A percentile compares a stretch with the other conserved stretches of the same genome.
These are phyloP conservation scores for Isochrysis galbana DNA, from an alignment of 78 protist genomes.

Conservation along the genomic window DNA sequence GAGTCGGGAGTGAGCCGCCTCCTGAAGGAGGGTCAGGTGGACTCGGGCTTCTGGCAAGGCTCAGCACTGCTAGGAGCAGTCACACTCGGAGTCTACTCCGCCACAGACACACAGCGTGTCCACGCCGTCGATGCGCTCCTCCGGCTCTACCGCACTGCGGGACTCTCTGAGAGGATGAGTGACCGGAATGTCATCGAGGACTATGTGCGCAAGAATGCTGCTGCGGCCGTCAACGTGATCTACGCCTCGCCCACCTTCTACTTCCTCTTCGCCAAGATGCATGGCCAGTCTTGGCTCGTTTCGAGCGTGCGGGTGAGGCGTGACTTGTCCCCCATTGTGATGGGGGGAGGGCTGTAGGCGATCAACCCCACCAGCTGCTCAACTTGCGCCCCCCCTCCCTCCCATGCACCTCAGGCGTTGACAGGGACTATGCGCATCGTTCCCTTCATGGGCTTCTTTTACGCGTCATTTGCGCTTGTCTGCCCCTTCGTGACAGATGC, in stretches of 20 bases:
- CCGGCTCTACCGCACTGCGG: not conserved
- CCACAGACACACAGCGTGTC: not conserved
- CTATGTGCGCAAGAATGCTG: not conserved
- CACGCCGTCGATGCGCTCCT: not conserved
- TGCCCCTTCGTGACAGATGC: not conserved
- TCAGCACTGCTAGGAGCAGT: not conserved
- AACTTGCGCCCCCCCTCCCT: no score
- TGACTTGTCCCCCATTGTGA: no score
- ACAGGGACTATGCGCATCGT: constrained; percentile 27
- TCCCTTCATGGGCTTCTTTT: not conserved
- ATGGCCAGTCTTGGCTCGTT: not conserved
- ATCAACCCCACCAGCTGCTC: no score
- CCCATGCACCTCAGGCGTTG: no score
- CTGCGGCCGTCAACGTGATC: not conserved
- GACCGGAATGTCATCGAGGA: not conserved
- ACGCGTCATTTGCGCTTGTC: not conserved
- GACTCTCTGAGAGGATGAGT: not conserved
- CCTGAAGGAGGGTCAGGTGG: not conserved
- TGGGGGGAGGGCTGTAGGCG: no score
- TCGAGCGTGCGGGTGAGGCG: not conserved
- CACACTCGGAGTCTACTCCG: no score
- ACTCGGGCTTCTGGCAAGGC: not conserved
- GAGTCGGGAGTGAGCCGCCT: no score
- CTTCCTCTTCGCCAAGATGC: not conserved
- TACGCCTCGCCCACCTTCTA: constrained; percentile 1